Conservation (phyloP, 1,284 basidiomycete genomes). For the Ustilago sp. region DNA sequence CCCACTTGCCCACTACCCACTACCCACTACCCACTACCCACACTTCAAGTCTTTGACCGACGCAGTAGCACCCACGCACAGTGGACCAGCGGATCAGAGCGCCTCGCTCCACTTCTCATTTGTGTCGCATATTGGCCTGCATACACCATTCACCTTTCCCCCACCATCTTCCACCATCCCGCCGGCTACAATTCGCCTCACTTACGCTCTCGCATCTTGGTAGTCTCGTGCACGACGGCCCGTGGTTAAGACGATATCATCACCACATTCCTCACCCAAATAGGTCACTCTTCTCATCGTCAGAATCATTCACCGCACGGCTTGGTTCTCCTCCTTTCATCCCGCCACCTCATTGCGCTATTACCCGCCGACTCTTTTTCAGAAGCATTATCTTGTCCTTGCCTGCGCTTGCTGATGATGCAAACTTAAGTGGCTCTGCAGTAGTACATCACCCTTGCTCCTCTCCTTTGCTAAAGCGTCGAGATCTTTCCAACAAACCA, state of each 20-base stretch:
- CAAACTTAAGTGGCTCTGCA: conserved; percentile 1
- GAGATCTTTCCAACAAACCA: not conserved
- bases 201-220: not conserved
- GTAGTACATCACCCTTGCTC: not conserved
- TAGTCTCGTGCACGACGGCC: not conserved
- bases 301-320: not conserved
- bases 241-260: not conserved
- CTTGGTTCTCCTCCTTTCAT: not conserved
- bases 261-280: not conserved
- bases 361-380: too few species aligned
- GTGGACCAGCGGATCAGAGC: not conserved
- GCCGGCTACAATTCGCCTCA: not conserved
- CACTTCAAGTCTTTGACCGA: not conserved
- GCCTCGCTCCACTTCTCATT: conserved; percentile 1
- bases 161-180: not conserved
- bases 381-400: not conserved
- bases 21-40: too few species aligned
- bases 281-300: not conserved
- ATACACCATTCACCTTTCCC: not conserved
- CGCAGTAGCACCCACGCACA: not conserved
- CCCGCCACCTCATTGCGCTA: too few species aligned
- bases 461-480: not conserved
- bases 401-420: not conserved
- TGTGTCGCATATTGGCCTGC: not conserved
- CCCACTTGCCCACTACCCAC: too few species aligned